Base-by-base conservation (phyloP, 2,329 filamentous ascomycete species). In the Ascochyta viciae-villosae region DNA sequence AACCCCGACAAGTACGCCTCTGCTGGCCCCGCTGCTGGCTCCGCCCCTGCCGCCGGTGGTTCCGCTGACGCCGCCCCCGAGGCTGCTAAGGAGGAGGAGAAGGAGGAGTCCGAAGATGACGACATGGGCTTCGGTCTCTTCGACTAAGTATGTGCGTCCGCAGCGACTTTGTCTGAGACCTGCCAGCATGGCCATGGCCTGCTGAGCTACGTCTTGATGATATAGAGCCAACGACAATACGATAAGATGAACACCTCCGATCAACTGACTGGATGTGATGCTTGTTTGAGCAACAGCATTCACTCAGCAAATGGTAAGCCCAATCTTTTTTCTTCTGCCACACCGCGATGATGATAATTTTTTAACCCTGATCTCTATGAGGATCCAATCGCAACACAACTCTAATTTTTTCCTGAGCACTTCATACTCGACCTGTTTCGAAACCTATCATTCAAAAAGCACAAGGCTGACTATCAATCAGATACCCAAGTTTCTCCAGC, bases 1-100 rank as follows among this genome's bases (percentile, higher is more conserved):
- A 98, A 99, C 88, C 96, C 96, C 71, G 95, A 99, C 52, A 92
- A 92, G 52, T 99, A 98, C 80, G 95, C 94, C 65, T 79, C 91
- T 44, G 84, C 93, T 66, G 92, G 89, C 66, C 92, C 94, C 56
- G 86, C 78, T 64, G 83, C 82, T 57, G 82, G 86, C 53, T 82
- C 78, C 50, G 81, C 78, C 46, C 81, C 80, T 50, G 63, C 66
- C 24, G 63, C 66, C 23, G 64, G 67, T 16, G 67, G 65, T 54
- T 67, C 58, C 31, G 44, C 38, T 19, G 54, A 57, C 33, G 54
- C 49, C 23, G 59, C 54, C 19, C 65, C 67, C 49, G 76, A 77
- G 76, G 53, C 53, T 10, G 53, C 47, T 7, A 83, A 88, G 72
- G 70, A 72, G 55, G 77, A 80, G 75, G 83, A 87, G 73, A 67